Evolutionary conservation across 129 eudicot species (phyloP), one percentile per base, ranked within the genome.

Genomic region (carrot (Daucus carota)): DNA sequence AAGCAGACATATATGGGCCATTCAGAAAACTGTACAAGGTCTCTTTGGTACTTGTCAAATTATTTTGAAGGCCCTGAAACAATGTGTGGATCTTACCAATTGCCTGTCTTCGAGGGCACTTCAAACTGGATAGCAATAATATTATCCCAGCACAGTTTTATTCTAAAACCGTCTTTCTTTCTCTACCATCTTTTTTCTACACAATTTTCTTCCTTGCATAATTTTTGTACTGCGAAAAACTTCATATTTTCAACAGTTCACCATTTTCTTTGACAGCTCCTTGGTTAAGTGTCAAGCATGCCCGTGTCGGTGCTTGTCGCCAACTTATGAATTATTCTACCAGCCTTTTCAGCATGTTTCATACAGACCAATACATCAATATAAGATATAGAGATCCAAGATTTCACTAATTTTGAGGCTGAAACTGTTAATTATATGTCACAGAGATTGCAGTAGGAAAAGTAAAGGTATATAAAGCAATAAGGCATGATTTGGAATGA

Each of bases 11-110:
- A 33, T 76, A 47, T 59, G 15, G n/a, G 76, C 75, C 83, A 78
- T 28, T 57, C 69, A 26, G 6, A 68, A 50, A 60, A 74, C 76
- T 63, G 17, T 50, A 44, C 72, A 78, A 74, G 65, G 60, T 44
- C 76, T 43, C 67, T 8, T 43, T 62, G 5, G 9, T 4, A 8
- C 33, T 78, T 81, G 85, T 78, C 76, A 79, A 79, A 76, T 75
- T 78, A 77, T 75, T 78, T 74, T 46, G 57, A 31, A 45, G 43
- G 20, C 48, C 22, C 33, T 57, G 16, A 46, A 13, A 18, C 33
- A 79, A 72, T 75, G 81, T 82, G 84, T 85, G 88, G 88, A 76
- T 76, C 73, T 57, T 60, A 66, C 52, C 47, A 32, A 75, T 79
- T 81, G 57, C 85, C 42, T 45, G 72, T 81, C 81, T 67, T 41